Base-by-base conservation (phyloP, 2,329 filamentous ascomycete genomes). In the Pseudocercospora pini-densiflorae region DNA sequence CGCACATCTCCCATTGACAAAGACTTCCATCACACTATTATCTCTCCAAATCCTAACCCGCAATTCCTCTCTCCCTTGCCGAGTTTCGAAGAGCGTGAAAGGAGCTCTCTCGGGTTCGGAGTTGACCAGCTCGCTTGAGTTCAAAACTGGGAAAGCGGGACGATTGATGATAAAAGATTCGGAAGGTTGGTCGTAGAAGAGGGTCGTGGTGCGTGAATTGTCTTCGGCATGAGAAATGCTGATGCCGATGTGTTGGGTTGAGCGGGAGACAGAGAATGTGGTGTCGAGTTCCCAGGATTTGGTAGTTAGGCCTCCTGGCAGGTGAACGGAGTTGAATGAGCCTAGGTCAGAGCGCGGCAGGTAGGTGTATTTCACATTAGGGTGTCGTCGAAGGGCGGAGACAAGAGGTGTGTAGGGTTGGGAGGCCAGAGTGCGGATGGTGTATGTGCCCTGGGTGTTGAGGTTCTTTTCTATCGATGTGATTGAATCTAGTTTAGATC, bases 151-250 rank as follows among this genome's bases (percentile, higher is more conserved):
- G 0, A 80, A 81, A 0, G 72, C 64, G 9, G 77, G 76, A 36
- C 81, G 75, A 57, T 82, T 75, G 27, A 85, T 78, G 0, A 71
- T 75, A 29, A 85, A 79, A 9, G 75, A 79, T 64, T 85, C 83
- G 2, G 68, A 73, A 3, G 59, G 24, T 4, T 79, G 77, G 2
- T 74, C 69, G 73, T 83, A 84, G 54, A 71, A 77, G 6, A 85
- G 75, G 1, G 71, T 77, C 3, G 82, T 84, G n/a, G 68, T 68
- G 14, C 73, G 66, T 10, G 64, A 60, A 55, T 61, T 67, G 68
- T 73, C 72, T 61, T 62, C 66, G n/a, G 67, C 66, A 49, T 75
- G 72, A 10, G 69, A 66, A 40, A 75, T 68, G 59, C 64, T 68
- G 33, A 75, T 16, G 16, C 72, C 72, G 21, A 74, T 63, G 21